A percentile compares a stretch with the other conserved stretches of the same genome.
These are phyloP conservation scores for Diospyros lotus DNA, from an alignment of 148 eudicot genomes.

Conservation along the genomic window DNA sequence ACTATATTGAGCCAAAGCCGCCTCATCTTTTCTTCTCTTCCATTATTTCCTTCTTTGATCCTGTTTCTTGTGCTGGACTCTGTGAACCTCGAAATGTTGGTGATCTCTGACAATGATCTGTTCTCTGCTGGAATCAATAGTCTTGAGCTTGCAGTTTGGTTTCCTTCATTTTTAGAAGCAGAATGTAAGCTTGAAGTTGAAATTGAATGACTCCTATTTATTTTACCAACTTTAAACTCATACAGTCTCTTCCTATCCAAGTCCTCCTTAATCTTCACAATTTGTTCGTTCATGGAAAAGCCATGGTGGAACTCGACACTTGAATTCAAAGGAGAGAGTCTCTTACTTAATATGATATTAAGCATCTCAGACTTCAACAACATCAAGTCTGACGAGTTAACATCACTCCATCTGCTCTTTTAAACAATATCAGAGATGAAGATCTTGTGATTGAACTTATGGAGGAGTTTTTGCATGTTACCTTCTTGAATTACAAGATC, in stretches of 20 bases:
- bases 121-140: not conserved
- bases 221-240: too few relatives aligned
- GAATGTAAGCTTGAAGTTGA: not conserved
- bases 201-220: not conserved
- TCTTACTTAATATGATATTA: too few relatives aligned
- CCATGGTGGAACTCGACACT: too few relatives aligned
- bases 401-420: conserved; percentile 18
- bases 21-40: conserved; percentile 1
- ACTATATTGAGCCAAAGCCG: conserved; percentile 31
- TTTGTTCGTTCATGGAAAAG: conserved; percentile 21
- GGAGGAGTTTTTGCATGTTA: not conserved
- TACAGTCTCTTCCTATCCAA: too few relatives aligned
- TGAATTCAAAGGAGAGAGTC: too few relatives aligned
- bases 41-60: conserved; percentile 8
- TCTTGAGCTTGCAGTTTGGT: not conserved
- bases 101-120: too few relatives aligned
- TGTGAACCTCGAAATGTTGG: not conserved
- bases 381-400: conserved; percentile 25
- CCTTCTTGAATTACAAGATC: too few relatives aligned
- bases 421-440: too few relatives aligned
- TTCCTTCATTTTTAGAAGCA: not conserved
- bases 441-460: conserved; percentile 22
- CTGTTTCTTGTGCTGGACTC: not conserved
- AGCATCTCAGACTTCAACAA: not conserved
- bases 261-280: too few relatives aligned